phyloP scores from a whole-genome alignment of 2,329 filamentous ascomycete species.

The Arthroderma sp. region DNA sequence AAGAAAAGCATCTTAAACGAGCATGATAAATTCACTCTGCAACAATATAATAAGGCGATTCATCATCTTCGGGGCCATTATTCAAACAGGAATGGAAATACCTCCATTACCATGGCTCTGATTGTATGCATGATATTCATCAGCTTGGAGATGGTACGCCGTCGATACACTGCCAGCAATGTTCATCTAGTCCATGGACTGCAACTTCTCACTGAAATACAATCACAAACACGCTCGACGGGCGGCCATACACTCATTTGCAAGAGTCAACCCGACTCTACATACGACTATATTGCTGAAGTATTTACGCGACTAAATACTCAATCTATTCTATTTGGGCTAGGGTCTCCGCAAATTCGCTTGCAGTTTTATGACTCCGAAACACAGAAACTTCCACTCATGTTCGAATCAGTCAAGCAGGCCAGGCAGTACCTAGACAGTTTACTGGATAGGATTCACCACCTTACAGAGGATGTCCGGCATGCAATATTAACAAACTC shows the following conservation, averaged over 20 bases:
- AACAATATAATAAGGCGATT: not conserved
- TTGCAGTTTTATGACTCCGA: not conserved
- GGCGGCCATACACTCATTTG: not conserved
- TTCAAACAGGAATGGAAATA: not conserved
- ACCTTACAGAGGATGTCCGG: not conserved
- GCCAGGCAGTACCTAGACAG: not conserved
- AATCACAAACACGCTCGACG: not conserved
- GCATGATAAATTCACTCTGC: not conserved
- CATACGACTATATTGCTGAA: not conserved
- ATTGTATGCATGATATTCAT: slow-evolving; percentile 32
- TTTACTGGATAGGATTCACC: not conserved
- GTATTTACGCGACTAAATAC: not conserved
- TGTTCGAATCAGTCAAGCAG: not conserved
- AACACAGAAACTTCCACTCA: not conserved
- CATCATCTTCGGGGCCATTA: not conserved
- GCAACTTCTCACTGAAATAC: slow-evolving; percentile 15
- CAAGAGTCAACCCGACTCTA: not conserved
- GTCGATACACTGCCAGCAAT: slow-evolving; percentile 16
- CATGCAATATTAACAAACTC: not conserved
- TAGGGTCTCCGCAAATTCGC: not conserved
- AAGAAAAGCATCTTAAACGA: not conserved
- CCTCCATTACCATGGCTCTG: slow-evolving; percentile 24
- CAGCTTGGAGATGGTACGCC: slow-evolving; percentile 28
- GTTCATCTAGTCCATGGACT: slow-evolving; percentile 22
- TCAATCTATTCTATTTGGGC: not conserved